Base-by-base conservation (phyloP, 805 yeast genomes). In the Yarrowia sp. region DNA sequence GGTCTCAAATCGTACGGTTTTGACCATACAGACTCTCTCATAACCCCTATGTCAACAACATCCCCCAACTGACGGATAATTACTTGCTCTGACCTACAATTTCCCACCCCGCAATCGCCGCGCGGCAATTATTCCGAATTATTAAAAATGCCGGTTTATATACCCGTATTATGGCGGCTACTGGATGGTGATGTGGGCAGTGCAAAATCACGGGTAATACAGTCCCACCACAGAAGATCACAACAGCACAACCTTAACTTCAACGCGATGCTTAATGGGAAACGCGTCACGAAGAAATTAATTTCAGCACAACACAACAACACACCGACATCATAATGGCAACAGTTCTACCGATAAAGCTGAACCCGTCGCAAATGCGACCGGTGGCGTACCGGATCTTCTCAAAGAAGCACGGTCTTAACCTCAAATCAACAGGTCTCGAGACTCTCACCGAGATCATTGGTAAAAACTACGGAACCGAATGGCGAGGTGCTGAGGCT, bases 321-420 rank as follows among this genome's bases (percentile, higher is more conserved):
- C 46, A 19, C 26, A 38, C 16, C 14, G 19, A 19, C 35, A 22
- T 7, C 32, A 19, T 14, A n/a, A 49, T 63, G 55, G 79, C 79
- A 0, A 81, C 81, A 7, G 86, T 83, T 19, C 82, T 93, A 12
- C 98, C 98, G 0, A 87, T 91, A 1, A 83, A 84, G 69, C 85
- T 94, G 1, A 90, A 87, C 67, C 91, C 97, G 0, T 86, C 94
- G 0, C 90, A 90, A 74, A 80, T 95, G 53, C 84, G 99, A 55
- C 99, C 99, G 0, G 80, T 94, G 61, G 98, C 98, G 0, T 95
- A 93, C 77, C 82, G 99, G 49, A 85, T 94, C 1, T 78, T 95
- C 9, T 91, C 98, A 5, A 94, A 92, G 78, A 95, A 94, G 75
- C 94, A 92, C 76, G 97, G 98, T 0, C 83, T 95, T 38, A 92